phyloP scores from a whole-genome alignment of 768 basidiomycete genomes.

The Paxillus involutus region DNA sequence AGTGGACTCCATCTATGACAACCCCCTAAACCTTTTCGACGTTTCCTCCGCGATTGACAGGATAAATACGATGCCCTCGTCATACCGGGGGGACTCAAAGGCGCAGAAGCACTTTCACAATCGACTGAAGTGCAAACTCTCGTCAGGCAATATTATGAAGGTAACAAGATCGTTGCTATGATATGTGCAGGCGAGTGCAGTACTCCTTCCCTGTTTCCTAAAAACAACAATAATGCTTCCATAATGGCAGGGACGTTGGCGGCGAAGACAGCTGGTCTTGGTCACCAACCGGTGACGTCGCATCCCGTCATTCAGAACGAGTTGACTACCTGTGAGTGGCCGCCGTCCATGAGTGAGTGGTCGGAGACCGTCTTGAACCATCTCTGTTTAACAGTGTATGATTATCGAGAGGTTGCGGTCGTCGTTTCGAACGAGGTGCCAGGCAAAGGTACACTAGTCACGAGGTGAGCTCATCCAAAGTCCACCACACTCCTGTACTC shows the following conservation, averaged over 20 bases:
- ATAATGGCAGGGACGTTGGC: constrained; percentile 57
- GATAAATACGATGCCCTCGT: constrained; percentile 67
- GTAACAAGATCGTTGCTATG: constrained; percentile 64
- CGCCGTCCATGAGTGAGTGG: background rate
- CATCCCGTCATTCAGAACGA: constrained; percentile 68
- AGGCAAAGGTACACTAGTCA: constrained; percentile 56
- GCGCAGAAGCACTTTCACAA: constrained; percentile 70
- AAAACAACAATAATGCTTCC: background rate
- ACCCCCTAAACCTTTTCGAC: background rate
- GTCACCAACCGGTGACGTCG: constrained; percentile 69
- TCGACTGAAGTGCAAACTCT: constrained; percentile 60
- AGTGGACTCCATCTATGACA: background rate
- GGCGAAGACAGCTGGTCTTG: constrained; percentile 61
- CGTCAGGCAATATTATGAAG: constrained; percentile 49
- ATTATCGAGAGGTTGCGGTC: constrained; percentile 72
- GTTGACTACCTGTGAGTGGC: constrained; percentile 51
- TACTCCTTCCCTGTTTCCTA: background rate
- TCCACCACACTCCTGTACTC: background rate
- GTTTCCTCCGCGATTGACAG: constrained; percentile 31
- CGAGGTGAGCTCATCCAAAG: constrained; percentile 49
- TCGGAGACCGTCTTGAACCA: background rate
- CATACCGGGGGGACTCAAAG: constrained; percentile 77
- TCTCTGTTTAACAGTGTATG: constrained; percentile 49
- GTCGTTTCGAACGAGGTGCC: constrained; percentile 50
- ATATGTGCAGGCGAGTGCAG: constrained; percentile 70